A percentile compares a stretch with the other conserved stretches of the same genome.
phyloP scores from a whole-genome alignment of 2,329 filamentous ascomycete genomes.

The Beauveria medogensis region DNA sequence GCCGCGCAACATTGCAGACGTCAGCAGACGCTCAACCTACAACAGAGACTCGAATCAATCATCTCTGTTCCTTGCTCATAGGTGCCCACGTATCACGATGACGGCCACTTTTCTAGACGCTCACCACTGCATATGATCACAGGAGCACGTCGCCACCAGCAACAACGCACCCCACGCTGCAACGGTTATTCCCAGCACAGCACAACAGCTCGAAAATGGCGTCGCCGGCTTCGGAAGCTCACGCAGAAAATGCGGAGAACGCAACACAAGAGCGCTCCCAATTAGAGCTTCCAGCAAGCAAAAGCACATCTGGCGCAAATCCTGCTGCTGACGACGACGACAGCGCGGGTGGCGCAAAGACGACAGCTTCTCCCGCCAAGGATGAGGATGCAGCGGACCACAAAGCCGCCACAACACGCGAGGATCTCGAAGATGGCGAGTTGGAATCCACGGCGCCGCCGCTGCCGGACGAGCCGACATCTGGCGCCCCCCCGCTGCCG shows the following conservation, averaged over 20 bases:
- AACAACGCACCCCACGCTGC: background rate
- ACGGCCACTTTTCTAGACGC: conserved; percentile 25
- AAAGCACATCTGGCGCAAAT: background rate
- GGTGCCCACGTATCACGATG: conserved; percentile 33
- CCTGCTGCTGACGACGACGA: background rate
- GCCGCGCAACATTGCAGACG: background rate
- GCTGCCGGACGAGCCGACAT: conserved; percentile 26
- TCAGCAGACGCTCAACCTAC: background rate
- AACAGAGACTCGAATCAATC: background rate
- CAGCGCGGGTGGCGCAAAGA: background rate
- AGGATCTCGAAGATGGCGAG: conserved; percentile 18
- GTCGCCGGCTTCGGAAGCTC: background rate
- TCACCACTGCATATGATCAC: conserved; percentile 30
- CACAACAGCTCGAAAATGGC: background rate
- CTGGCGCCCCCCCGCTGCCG: conserved; percentile 25
- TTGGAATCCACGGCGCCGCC: conserved; percentile 23
- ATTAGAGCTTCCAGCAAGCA: background rate
- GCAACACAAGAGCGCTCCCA: background rate
- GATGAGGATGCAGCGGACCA: background rate
- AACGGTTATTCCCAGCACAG: background rate
- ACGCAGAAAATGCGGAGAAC: too few relatives aligned
- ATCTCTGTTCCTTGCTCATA: conserved; percentile 12
- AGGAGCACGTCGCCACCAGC: conserved; percentile 13
- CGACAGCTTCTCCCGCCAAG: background rate
- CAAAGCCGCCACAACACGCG: background rate